These are phyloP conservation scores for Ceratonia siliqua DNA, from an alignment of 306 rosid species.

Conservation along the genomic window DNA sequence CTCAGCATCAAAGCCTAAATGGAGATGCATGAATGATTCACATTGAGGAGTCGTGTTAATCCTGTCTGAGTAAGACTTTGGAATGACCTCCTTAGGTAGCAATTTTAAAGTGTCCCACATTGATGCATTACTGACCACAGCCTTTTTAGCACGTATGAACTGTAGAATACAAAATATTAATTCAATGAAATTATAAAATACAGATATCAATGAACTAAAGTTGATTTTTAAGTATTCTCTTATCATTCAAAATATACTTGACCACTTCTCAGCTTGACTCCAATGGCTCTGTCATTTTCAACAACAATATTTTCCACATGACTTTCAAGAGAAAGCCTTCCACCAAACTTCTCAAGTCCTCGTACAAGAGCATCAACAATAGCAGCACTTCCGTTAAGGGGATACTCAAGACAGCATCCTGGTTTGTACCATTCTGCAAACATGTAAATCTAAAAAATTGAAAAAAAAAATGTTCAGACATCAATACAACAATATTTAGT, in stretches of 20 bases:
- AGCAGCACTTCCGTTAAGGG: conserved; percentile 77
- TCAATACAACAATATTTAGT: neutral
- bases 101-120: conserved; percentile 90
- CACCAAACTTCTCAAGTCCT: conserved; percentile 82
- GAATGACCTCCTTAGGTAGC: conserved; percentile 66
- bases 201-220: neutral
- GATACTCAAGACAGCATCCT: conserved; percentile 91
- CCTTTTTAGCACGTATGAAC: conserved; percentile 85
- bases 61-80: conserved; percentile 63
- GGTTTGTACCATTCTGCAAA: conserved; percentile 98
- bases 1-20: conserved; percentile 85
- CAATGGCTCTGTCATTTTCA: conserved; percentile 77
- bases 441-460: conserved; percentile 72
- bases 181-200: neutral
- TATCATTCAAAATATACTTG: conserved; percentile 43
- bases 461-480: conserved; percentile 18
- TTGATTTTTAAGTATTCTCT: neutral
- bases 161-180: conserved; percentile 40
- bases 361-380: conserved; percentile 82
- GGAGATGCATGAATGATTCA: conserved; percentile 99
- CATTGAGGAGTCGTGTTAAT: conserved; percentile 65
- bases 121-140: conserved; percentile 87
- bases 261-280: conserved; percentile 79
- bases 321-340: conserved; percentile 73
- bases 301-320: conserved; percentile 75